Base-by-base conservation (phyloP, 495 filamentous ascomycete genomes). In the Aspergillus panamensis region DNA sequence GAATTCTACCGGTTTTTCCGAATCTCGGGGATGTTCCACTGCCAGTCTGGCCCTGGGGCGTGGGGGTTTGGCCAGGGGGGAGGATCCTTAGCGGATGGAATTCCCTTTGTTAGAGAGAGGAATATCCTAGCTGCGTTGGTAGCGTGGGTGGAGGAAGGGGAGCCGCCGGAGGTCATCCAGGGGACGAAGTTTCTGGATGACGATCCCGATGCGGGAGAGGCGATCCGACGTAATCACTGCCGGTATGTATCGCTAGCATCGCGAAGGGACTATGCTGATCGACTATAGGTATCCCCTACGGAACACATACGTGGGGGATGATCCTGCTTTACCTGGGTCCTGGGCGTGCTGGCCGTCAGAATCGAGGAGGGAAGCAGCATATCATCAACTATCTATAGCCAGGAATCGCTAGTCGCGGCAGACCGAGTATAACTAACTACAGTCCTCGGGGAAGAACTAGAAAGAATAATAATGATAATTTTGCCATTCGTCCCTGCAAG, bases 1-100 rank as follows among this genome's bases (percentile, higher is more conserved):
- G 57, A 67, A 1, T 82, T 80, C 60, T 73, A 76, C 48, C 73
- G 79, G 48, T 77, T 74, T 62, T 82, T 82, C 63, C 69, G 75
- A 14, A 74, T 81, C 45, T 66, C 70, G 12, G 80, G 80, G 1
- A 76, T 79, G 69, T 62, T 62, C 29, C 77, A 77, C 51, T 77
- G 70, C 55, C 63, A 53, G 21, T 64, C 66, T 1, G 78, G 77
- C 5, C 69, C 69, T 0, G 79, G 80, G 0, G 79, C 73, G 0
- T 74, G 73, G 69, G 66, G 71, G 16, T 67, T 81, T 37, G 75
- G 79, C 0, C 74, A 79, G 58, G 64, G 62, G 3, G 64, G 66
- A 6, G 49, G 20, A 14, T 53, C 58, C 0, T 43, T 68, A 2
- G 59, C 65, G 3, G 43, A 51, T 9, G 57, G 42, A 0, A 59